These are phyloP conservation scores for Kluyveromyces sp. DNA, from an alignment of 1,139 yeast species.

Conservation along the genomic window DNA sequence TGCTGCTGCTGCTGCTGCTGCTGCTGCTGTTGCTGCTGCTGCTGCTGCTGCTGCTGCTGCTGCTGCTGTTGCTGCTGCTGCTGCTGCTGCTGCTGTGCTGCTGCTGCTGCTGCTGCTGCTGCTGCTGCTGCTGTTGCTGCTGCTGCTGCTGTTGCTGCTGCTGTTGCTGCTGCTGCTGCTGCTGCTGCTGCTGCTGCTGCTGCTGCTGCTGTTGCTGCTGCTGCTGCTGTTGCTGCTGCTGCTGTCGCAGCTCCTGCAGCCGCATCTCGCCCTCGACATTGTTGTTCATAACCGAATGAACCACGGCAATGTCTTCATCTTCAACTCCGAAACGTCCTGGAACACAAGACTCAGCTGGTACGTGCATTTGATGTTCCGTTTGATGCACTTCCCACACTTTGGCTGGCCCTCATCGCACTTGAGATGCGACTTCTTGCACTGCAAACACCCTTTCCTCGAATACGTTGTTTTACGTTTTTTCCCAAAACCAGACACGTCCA, in stretches of 20 bases:
- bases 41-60: no score
- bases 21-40: no score
- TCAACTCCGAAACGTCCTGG: conserved; percentile 3
- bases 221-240: neutral
- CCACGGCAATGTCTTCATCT: conserved; percentile 1
- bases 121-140: neutral
- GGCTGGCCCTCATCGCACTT: conserved; percentile 9
- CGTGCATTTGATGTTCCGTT: conserved; percentile 13
- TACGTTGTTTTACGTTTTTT: conserved; percentile 7
- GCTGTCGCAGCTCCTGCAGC: neutral
- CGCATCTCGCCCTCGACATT: neutral
- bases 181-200: neutral
- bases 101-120: neutral
- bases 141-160: neutral
- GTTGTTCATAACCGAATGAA: conserved; percentile 1
- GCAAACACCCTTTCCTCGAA: conserved; percentile 14
- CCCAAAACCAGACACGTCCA: neutral
- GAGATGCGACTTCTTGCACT: conserved; percentile 15
- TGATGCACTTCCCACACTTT: conserved; percentile 10
- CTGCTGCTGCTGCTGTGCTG: no score
- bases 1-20: neutral
- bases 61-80: no score
- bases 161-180: neutral
- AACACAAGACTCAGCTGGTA: conserved; percentile 7
- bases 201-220: neutral